Evolutionary conservation across 2,329 filamentous ascomycete genomes (phyloP).

Genomic region (Coniochaeta sp.): DNA sequence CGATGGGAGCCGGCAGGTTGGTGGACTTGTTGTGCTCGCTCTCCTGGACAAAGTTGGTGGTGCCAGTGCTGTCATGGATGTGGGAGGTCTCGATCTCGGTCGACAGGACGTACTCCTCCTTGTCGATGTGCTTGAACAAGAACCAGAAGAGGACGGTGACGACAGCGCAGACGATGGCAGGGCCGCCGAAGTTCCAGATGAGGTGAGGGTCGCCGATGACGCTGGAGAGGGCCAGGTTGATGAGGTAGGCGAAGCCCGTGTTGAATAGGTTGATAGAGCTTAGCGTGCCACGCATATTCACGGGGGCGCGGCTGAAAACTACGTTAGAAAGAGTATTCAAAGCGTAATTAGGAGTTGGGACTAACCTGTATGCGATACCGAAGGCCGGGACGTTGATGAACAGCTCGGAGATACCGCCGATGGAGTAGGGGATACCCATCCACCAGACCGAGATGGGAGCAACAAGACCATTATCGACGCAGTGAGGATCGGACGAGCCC

Average conservation of each 20-base stretch:
- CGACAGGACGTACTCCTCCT: conserved; percentile 32
- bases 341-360: no score
- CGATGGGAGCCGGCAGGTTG: conserved; percentile 6
- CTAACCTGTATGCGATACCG: conserved; percentile 44
- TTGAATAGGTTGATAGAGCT: conserved; percentile 42
- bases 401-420: conserved; percentile 35
- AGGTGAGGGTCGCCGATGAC: conserved; percentile 40
- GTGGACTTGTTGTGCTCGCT: conserved; percentile 8
- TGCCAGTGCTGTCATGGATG: conserved; percentile 7
- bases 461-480: neutral
- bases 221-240: conserved; percentile 36
- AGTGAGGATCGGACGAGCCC: conserved; percentile 14
- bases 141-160: conserved; percentile 38
- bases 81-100: conserved; percentile 8
- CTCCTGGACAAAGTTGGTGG: conserved; percentile 8
- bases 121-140: conserved; percentile 37
- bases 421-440: conserved; percentile 1
- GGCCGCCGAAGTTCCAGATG: conserved; percentile 41
- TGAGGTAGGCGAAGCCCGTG: conserved; percentile 35
- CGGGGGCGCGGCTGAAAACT: conserved; percentile 39
- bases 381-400: conserved; percentile 44
- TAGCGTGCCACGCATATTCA: conserved; percentile 44
- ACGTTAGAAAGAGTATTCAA: no score
- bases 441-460: neutral
- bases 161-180: conserved; percentile 36